Evolutionary conservation across 305 asterid species (phyloP), one percentile per base, ranked within the genome.

Genomic region (Fraxinus nigra): DNA sequence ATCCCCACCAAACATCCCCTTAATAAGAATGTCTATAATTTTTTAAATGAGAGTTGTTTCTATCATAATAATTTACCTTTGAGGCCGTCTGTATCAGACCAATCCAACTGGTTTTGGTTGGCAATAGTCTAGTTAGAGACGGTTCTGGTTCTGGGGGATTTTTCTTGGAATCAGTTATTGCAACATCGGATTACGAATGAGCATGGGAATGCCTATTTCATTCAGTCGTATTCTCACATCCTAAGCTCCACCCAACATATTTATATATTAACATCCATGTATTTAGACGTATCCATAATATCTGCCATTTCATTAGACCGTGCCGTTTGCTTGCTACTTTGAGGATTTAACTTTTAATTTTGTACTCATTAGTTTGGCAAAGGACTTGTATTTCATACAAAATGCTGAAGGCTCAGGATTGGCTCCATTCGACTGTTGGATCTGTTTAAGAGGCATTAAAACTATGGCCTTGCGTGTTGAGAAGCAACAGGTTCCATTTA

Each of bases 351-450:
- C 63, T 75, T 10, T 83, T 74, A 43, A 3, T 77, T 83, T 82
- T 75, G 70, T 85, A 61, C 77, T 77, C 26, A 38, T 79, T 87
- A 95, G 99, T 84, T 85, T 93, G 91, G 98, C 92, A 11, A 91
- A 89, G 84, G 91, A 91, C 2, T 84, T 94, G 43, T 92, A 93
- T 81, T 91, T 92, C 89, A 91, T 92, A 74, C 99, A 95, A 86
- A 95, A 94, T 75, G 97, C 99, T 8, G 98, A 95, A 89, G 98
- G 99, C 76, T 84, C 99, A 8, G 95, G 98, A 34, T 88, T 96
- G 87, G 95, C 98, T 79, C 98, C 98, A 76, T 96, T 96, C 59
- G 98, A 94, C 87, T 95, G 99, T 81, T 95, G 99, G 97, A 92
- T 93, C n/a, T 93, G 97, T 87, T 87, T 95, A 88, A 90, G 98